Evolutionary conservation across 176 grass and related monocot species (phyloP).

Genomic region (Themeda triandra): DNA sequence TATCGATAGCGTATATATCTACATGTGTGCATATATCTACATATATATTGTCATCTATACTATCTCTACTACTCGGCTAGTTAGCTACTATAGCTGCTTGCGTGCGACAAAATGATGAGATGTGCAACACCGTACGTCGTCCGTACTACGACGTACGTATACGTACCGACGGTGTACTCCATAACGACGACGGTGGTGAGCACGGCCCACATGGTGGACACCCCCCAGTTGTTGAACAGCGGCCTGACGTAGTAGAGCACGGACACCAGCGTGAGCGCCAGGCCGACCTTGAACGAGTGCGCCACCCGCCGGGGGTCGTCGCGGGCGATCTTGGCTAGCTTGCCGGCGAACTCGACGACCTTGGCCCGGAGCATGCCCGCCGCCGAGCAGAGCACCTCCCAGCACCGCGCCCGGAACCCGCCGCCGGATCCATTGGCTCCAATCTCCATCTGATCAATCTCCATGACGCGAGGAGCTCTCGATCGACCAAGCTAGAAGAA

Average conservation of each 20-base stretch:
- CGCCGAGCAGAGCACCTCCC: not conserved
- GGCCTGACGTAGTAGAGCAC: constrained; percentile 1
- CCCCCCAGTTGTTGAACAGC: not conserved
- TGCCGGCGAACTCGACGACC: not conserved
- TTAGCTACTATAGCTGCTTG: not conserved
- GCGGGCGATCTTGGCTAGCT: not conserved
- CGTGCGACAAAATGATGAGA: not conserved
- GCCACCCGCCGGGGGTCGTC: not conserved
- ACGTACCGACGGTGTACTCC: constrained; percentile 21
- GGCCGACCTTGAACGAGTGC: constrained; percentile 2
- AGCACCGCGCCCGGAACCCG: not conserved
- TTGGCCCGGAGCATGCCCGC: not conserved
- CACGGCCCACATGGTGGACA: constrained; percentile 10
- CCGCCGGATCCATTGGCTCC: not conserved
- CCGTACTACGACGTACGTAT: not conserved
- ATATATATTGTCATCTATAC: not conserved
- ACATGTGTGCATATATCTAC: not conserved
- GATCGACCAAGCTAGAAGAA: no score
- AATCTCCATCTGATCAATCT: not conserved
- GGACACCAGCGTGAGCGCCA: constrained; percentile 10
- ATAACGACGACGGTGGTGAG: constrained; percentile 13
- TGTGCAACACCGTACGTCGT: not conserved
- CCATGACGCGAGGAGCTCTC: not conserved
- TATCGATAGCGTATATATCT: not conserved
- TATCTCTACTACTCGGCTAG: no score